Base-by-base conservation (phyloP, 2,329 filamentous ascomycete species). In the Clarireedia paspali region DNA sequence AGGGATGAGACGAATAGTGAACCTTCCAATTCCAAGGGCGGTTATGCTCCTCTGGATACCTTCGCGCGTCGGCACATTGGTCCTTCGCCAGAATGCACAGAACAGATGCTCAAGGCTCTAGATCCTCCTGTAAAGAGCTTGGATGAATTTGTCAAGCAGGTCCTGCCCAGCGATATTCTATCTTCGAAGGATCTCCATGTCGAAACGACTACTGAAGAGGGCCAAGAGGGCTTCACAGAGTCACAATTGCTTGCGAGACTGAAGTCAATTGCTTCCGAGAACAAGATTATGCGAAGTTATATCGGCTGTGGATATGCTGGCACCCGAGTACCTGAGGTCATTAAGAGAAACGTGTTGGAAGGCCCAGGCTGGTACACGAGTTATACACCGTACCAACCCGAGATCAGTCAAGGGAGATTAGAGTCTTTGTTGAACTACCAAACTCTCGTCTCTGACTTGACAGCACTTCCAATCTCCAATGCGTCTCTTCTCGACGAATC, bases 361-460 rank as follows among this genome's bases (percentile, higher is more conserved):
- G 92, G 88, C 70, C 92, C 92, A 5, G 91, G 86, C 9, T 97
- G 92, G 92, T 97, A 97, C 72, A 97, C 92, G 42, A 96, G 91
- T 74, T 96, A 97, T 72, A 96, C 92, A 0, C 92, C 92, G 15
- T 97, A 96, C 73, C 92, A 97, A 75, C 88, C 92, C 2, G 92
- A 97, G 74, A 96, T 97, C 75, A 96, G 91, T 70, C 92, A 97
- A 74, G 92, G 92, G 38, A 85, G 92, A 55, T 74, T 97, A 60
- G 90, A 96, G 77, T 95, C 90, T 5, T 76, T 97, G 53, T 77
- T 97, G 60, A 97, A 97, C 77, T 97, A 91, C 75, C 92, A 97
- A 77, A 97, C 92, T 17, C 79, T 97, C 76, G 87, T 95, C 7
- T 84, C 85, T 2, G 92, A 96, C 69, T 76, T 97, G 62, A 96